Evolutionary conservation across 202 grass and related monocot genomes (phyloP).

Genomic region (Bolboschoenoplectus hybrid): DNA sequence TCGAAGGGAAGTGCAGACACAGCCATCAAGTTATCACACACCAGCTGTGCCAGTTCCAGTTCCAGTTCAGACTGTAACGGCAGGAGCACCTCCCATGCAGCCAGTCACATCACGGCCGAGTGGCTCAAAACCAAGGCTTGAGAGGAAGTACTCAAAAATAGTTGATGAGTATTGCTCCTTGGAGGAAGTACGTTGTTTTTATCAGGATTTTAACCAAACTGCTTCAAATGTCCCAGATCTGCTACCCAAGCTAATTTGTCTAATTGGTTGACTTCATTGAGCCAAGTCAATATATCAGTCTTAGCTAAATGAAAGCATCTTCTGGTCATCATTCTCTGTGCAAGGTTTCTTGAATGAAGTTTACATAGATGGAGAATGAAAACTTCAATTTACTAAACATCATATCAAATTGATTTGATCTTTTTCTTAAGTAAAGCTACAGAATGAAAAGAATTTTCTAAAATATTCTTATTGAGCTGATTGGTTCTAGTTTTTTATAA

Average conservation of each 20-base stretch:
- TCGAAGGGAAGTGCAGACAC: slow-evolving; percentile 33
- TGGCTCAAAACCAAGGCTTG: slow-evolving; percentile 60
- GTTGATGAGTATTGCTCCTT: slow-evolving; percentile 71
- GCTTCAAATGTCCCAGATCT: slow-evolving; percentile 20
- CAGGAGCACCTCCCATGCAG: slow-evolving; percentile 34
- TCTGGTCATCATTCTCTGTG: background rate
- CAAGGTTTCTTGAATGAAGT: background rate
- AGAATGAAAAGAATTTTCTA: slow-evolving; percentile 12
- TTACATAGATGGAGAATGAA: background rate
- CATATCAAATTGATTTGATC: background rate
- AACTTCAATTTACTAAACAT: background rate
- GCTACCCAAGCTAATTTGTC: background rate
- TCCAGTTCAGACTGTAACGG: slow-evolving; percentile 19
- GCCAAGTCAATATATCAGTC: background rate
- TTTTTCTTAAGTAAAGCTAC: slow-evolving; percentile 16
- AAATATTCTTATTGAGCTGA: background rate
- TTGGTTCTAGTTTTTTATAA: background rate
- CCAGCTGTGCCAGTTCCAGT: slow-evolving; percentile 28
- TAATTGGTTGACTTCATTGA: slow-evolving; percentile 11
- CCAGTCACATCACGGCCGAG: slow-evolving; percentile 39
- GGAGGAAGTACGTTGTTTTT: slow-evolving; percentile 63
- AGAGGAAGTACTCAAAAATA: slow-evolving; percentile 86
- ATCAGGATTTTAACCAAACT: slow-evolving; percentile 23
- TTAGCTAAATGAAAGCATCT: background rate
- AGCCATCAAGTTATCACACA: slow-evolving; percentile 34